phyloP scores from a whole-genome alignment of 1,284 basidiomycete genomes.

The Grifola frondosa region DNA sequence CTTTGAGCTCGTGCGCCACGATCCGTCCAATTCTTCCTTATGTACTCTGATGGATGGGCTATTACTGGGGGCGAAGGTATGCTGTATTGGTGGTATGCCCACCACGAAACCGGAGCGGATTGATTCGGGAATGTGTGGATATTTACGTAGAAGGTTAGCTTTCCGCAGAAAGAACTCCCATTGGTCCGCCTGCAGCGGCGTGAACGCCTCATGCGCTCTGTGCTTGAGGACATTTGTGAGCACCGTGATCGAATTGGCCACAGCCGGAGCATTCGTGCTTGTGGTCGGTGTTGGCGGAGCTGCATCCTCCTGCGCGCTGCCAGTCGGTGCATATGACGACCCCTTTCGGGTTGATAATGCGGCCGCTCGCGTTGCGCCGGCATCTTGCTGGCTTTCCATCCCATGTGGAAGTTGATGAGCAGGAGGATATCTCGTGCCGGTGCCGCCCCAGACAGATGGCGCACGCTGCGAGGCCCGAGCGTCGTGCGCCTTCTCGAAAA shows the following conservation, averaged over 20 bases:
- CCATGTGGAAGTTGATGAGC: no score
- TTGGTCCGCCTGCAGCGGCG: slow-evolving; percentile 17
- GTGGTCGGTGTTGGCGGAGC: slow-evolving; percentile 1
- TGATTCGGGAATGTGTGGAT: slow-evolving; percentile 7
- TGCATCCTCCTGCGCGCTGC: slow-evolving; percentile 19
- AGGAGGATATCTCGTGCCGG: no score
- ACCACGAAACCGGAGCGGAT: slow-evolving; percentile 23
- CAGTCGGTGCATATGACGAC: slow-evolving; percentile 21
- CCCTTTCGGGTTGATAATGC: slow-evolving; percentile 10
- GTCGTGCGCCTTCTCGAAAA: no score
- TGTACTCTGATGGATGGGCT: slow-evolving; percentile 1
- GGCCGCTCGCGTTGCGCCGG: slow-evolving; percentile 3
- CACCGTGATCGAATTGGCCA: slow-evolving; percentile 20
- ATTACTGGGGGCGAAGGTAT: slow-evolving; percentile 30
- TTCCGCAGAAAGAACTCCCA: slow-evolving; percentile 24
- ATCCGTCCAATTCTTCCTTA: slow-evolving; percentile 14
- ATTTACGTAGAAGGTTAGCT: slow-evolving; percentile 18
- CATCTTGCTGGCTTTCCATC: no score
- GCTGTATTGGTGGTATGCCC: slow-evolving; percentile 19
- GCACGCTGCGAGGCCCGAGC: no score
- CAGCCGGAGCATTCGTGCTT: slow-evolving; percentile 30
- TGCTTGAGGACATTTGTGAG: slow-evolving; percentile 22
- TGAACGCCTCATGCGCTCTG: slow-evolving; percentile 20
- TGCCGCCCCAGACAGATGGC: no score
- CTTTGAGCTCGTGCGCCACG: slow-evolving; percentile 24